Evolutionary conservation across 176 grass and related monocot species (phyloP), one percentile per base, ranked within the genome.

Genomic region (Tillandsia leiboldiana): DNA sequence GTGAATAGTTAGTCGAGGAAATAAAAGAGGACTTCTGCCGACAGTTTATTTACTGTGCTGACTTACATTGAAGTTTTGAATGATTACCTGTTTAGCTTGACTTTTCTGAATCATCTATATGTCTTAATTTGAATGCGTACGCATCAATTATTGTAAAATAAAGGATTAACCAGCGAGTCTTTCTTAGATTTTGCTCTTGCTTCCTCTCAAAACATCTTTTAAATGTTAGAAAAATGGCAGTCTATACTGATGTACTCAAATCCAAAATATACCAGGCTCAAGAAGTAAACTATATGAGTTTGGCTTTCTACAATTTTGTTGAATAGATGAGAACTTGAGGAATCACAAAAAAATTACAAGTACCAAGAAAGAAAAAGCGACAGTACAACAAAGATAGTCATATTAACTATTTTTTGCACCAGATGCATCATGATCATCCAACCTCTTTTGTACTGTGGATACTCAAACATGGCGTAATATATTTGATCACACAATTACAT

Each of bases 1-100:
- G 24, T 24, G 61, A 66, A 50, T 20, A 71, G 53, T 51, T 18
- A 9, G 68, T 50, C 64, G 28, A 75, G 51, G 48, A 51, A 49
- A 61, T 33, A 27, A 59, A 33, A 69, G 24, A 49, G n/a, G 22
- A 72, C 53, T 48, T 51, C 57, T 47, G 11, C 10, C 51, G 42
- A 33, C 8, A 57, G 15, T 18, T 61, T 23, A 61, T 10, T 8
- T 61, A 23, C 56, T 6, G 2, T 0, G 9, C 8, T 23, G 12
- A 59, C 0, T 9, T 18, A 3, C 20, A 59, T 18, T 20, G 14
- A 61, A 18, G 56, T 61, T 20, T 20, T n/a, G 10, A 61, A 20
- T 42, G 5, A 42, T 7, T 4, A 42, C 7, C 33, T 42, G 33
- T 42, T 42, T 6, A 42, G 33, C 33, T 42, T 42, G 33, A 42